These are phyloP conservation scores for Ascocoryne sarcoides DNA, from an alignment of 2,329 filamentous ascomycete genomes.

Conservation along the genomic window DNA sequence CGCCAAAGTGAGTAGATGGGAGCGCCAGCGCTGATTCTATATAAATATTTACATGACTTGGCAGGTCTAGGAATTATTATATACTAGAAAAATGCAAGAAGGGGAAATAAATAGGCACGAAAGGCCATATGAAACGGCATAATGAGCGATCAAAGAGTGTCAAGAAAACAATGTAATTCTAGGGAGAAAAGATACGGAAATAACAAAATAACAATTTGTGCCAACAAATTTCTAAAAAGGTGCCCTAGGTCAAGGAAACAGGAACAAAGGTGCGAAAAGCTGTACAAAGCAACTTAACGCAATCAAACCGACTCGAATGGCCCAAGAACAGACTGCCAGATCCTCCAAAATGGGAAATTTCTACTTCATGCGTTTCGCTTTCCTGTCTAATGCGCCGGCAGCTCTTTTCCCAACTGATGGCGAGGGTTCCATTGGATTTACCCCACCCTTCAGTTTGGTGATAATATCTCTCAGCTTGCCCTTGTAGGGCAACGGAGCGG, in stretches of 20 bases:
- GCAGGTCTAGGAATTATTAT: not conserved
- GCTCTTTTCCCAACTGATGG: slow-evolving; percentile 15
- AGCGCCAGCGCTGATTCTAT: not conserved
- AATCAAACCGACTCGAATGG: too few species aligned
- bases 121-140: not conserved
- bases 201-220: not conserved
- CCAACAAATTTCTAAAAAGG: too few species aligned
- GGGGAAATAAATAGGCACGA: not conserved
- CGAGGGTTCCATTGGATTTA: not conserved
- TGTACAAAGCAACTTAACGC: too few species aligned
- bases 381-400: slow-evolving; percentile 17
- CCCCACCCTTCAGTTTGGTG: slow-evolving; percentile 12
- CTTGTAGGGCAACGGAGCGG: slow-evolving; percentile 16
- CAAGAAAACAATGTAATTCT: not conserved
- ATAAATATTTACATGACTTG: not conserved
- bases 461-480: slow-evolving; percentile 17
- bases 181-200: not conserved
- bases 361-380: slow-evolving; percentile 25
- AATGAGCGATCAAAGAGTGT: not conserved
- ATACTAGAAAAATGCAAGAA: not conserved
- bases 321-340: too few species aligned
- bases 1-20: not conserved
- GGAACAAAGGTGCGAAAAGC: too few species aligned
- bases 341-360: slow-evolving; percentile 1
- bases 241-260: too few species aligned